Conservation (phyloP, 2,329 filamentous ascomycete genomes). For the Thelonectria blattea region DNA sequence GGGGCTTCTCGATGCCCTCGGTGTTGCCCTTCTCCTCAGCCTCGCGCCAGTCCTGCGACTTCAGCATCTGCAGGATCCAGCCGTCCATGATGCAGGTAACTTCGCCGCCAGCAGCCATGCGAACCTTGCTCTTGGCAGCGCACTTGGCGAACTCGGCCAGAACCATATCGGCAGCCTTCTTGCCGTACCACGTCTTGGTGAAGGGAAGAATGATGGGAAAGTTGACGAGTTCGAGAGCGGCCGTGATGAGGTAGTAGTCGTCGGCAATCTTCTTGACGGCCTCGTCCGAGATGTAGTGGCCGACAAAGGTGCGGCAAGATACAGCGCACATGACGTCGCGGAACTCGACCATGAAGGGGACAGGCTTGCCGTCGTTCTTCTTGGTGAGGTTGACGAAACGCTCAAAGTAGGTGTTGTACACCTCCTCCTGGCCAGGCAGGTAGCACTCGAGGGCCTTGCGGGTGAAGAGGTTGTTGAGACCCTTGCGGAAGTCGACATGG, state of each 20-base stretch:
- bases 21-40: slow-evolving; percentile 76
- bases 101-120: slow-evolving; percentile 87
- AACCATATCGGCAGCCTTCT: slow-evolving; percentile 93
- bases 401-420: slow-evolving; percentile 87
- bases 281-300: slow-evolving; percentile 91
- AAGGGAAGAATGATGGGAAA: slow-evolving; percentile 96
- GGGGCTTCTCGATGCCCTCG: slow-evolving; percentile 78
- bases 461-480: slow-evolving; percentile 92
- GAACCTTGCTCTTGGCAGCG: slow-evolving; percentile 89
- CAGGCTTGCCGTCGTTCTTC: slow-evolving; percentile 72
- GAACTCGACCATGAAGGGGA: slow-evolving; percentile 90
- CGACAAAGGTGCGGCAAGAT: slow-evolving; percentile 95
- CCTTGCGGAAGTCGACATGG: slow-evolving; percentile 97
- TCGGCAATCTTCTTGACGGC: slow-evolving; percentile 92
- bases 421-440: slow-evolving; percentile 89
- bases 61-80: slow-evolving; percentile 88
- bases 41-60: slow-evolving; percentile 82
- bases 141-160: slow-evolving; percentile 89
- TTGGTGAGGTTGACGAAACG: slow-evolving; percentile 78
- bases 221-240: slow-evolving; percentile 95
- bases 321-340: slow-evolving; percentile 95
- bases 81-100: slow-evolving; percentile 93
- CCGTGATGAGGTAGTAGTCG: slow-evolving; percentile 96
- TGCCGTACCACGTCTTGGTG: slow-evolving; percentile 96
- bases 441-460: slow-evolving; percentile 86